phyloP scores from a whole-genome alignment of 2,329 filamentous ascomycete species.

The Helotiales sp. region DNA sequence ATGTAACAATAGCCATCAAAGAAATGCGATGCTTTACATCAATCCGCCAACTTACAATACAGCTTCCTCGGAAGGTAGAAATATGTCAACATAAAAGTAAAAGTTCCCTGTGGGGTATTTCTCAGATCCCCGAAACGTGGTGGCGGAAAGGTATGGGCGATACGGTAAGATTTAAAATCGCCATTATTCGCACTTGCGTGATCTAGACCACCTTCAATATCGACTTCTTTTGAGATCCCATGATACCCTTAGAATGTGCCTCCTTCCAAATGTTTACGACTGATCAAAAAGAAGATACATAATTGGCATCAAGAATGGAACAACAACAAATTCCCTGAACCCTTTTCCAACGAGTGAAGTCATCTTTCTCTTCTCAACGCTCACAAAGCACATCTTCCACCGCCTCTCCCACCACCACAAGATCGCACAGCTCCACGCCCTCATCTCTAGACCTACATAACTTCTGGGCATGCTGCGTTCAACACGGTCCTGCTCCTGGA shows the following conservation, averaged over 20 bases:
- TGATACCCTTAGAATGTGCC: no score
- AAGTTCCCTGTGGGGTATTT: background rate
- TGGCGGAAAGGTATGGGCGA: background rate
- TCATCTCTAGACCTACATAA: background rate
- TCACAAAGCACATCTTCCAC: background rate
- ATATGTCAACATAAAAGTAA: background rate
- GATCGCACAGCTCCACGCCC: background rate
- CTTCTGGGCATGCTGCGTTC: background rate
- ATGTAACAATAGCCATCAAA: no score
- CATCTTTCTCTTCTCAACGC: background rate
- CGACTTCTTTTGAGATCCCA: no score
- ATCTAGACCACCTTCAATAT: no score
- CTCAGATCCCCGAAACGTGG: background rate
- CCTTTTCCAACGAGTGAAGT: background rate
- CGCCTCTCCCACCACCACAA: background rate
- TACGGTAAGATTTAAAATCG: background rate
- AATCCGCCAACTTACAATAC: no score
- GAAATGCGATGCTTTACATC: no score
- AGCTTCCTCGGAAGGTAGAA: no score
- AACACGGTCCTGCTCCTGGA: background rate
- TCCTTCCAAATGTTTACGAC: no score
- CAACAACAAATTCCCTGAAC: background rate
- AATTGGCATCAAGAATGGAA: background rate
- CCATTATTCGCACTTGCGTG: background rate
- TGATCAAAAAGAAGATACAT: no score